Conservation (phyloP, 495 filamentous ascomycete species). For the Cercophora sp. region DNA sequence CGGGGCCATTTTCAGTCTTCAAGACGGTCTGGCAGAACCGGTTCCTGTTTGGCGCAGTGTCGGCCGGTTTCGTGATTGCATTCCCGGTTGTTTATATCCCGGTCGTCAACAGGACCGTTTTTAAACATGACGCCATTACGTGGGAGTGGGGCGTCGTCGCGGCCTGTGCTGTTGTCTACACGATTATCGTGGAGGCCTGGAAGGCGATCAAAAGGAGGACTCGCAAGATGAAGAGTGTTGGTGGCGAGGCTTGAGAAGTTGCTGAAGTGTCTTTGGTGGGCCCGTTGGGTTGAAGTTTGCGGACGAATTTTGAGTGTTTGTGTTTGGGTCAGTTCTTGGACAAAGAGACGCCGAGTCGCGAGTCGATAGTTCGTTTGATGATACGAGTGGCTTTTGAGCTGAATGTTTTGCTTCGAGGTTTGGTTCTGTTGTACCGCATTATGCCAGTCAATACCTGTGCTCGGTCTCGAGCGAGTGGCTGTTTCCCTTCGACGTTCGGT, state of each 20-base stretch:
- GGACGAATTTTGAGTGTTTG: no score
- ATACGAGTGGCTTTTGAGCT: no score
- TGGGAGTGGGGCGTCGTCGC: slow-evolving; percentile 70
- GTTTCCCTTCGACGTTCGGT: no score
- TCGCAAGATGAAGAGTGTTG: no score
- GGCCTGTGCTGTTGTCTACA: slow-evolving; percentile 55
- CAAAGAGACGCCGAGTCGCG: no score
- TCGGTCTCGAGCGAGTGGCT: no score
- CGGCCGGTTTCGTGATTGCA: slow-evolving; percentile 62
- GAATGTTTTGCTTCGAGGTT: no score
- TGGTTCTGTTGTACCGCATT: no score
- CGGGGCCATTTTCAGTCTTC: slow-evolving; percentile 49
- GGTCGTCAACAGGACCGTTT: slow-evolving; percentile 60
- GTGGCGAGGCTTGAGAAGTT: background rate
- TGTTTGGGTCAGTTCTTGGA: no score
- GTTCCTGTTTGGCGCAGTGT: slow-evolving; percentile 69
- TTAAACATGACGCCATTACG: slow-evolving; percentile 66
- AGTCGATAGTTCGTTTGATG: no score
- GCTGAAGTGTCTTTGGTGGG: background rate
- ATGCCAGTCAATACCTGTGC: no score
- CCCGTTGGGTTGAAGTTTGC: no score
- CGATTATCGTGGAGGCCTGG: slow-evolving; percentile 61
- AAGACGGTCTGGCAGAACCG: slow-evolving; percentile 63
- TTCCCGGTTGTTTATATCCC: slow-evolving; percentile 74
- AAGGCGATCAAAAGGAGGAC: slow-evolving; percentile 65